phyloP scores from a whole-genome alignment of 257 asterid species.

The Solanum clarkiae region DNA sequence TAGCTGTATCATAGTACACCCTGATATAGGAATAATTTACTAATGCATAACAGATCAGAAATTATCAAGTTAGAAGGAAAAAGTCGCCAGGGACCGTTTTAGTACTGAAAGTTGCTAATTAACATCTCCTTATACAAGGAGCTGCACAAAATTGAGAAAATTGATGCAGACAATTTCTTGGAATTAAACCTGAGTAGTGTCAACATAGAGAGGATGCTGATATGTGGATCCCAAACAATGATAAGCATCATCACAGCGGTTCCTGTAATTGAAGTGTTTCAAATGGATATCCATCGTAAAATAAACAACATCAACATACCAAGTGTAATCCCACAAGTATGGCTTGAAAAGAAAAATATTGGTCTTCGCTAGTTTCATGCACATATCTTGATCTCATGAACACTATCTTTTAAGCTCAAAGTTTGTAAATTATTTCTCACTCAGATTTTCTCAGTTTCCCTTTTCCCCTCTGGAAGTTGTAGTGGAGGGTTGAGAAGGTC shows the following conservation, averaged over 20 bases:
- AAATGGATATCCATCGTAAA: not conserved
- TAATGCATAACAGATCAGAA: not conserved
- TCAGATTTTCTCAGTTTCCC: not conserved
- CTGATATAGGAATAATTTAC: not conserved
- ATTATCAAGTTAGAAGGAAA: not conserved
- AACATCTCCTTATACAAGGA: not conserved
- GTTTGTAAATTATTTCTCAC: not conserved
- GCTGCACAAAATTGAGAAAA: not conserved
- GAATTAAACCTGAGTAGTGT: constrained; percentile 61
- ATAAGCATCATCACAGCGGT: constrained; percentile 91
- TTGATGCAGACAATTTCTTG: not conserved
- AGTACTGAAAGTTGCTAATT: not conserved
- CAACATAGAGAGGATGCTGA: constrained; percentile 55
- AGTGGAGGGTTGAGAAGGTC: not conserved
- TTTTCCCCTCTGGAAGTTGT: not conserved
- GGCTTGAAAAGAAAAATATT: too few species aligned
- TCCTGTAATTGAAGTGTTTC: constrained; percentile 41
- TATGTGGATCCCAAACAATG: constrained; percentile 83
- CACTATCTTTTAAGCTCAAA: not conserved
- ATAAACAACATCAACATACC: not conserved
- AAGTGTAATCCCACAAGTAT: too few species aligned
- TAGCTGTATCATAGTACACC: not conserved
- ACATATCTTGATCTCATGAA: not conserved
- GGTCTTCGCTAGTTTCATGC: not conserved
- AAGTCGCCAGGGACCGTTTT: not conserved